Conservation (phyloP, 2,329 filamentous ascomycete genomes). For the Diaporthe sp. region DNA sequence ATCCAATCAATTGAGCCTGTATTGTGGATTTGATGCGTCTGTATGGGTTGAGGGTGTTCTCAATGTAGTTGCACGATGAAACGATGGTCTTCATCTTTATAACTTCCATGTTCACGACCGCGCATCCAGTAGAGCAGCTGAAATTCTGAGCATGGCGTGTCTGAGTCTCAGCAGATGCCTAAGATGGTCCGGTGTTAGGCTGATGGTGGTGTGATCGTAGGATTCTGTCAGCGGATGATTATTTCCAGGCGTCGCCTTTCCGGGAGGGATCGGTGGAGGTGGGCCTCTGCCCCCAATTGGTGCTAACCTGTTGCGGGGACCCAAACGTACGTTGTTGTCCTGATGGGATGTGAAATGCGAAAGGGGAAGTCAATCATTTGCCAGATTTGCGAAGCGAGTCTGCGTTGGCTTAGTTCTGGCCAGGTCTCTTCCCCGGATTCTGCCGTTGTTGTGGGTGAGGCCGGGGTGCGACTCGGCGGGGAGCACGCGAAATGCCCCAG, state of each 20-base stretch:
- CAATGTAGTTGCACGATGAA: background rate
- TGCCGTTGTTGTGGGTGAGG: conserved; percentile 5
- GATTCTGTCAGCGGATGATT: conserved; percentile 36
- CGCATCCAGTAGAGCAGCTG: background rate
- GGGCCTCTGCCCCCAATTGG: background rate
- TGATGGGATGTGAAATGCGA: conserved; percentile 1
- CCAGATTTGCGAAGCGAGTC: background rate
- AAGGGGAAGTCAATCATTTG: conserved; percentile 27
- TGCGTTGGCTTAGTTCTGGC: conserved; percentile 7
- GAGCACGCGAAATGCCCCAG: background rate
- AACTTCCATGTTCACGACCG: background rate
- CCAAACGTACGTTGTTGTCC: conserved; percentile 34
- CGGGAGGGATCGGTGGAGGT: conserved; percentile 21
- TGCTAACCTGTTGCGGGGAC: conserved; percentile 25
- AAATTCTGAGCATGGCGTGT: conserved; percentile 28
- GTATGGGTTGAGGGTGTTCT: background rate
- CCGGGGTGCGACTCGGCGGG: conserved; percentile 1
- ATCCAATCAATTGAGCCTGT: background rate
- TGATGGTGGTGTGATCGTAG: conserved; percentile 38
- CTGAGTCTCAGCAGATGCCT: conserved; percentile 6
- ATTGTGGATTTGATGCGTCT: background rate
- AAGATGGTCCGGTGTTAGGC: conserved; percentile 26
- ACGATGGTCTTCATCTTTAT: conserved; percentile 27
- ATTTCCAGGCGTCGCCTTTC: conserved; percentile 23
- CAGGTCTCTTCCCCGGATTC: conserved; percentile 29